These are phyloP conservation scores for Leccinum colubrinum DNA, from an alignment of 1,284 basidiomycete species.

Conservation along the genomic window DNA sequence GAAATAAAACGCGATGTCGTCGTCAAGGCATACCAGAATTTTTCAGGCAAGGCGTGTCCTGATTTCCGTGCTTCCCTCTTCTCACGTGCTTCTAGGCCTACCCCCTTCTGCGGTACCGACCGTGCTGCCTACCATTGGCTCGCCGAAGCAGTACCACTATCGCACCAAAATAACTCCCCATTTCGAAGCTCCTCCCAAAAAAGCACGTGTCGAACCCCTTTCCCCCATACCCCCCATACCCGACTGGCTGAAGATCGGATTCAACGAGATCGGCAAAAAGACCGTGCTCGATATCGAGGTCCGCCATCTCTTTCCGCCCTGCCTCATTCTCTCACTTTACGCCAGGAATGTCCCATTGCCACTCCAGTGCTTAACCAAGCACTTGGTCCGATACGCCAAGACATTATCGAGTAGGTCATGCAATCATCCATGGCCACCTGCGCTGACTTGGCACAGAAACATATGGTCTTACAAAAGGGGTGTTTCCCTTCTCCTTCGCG, in stretches of 20 bases:
- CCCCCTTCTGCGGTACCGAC: constrained; percentile 57
- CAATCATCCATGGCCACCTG: background rate
- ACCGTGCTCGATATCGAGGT: constrained; percentile 94
- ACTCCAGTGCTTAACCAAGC: constrained; percentile 80
- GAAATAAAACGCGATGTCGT: constrained; percentile 86
- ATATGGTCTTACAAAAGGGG: constrained; percentile 85
- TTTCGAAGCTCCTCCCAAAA: constrained; percentile 80
- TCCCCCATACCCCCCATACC: constrained; percentile 38
- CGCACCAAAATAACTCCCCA: constrained; percentile 98
- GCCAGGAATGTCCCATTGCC: constrained; percentile 90
- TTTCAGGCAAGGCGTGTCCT: constrained; percentile 52
- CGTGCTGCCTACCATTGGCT: constrained; percentile 78
- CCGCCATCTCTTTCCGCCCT: constrained; percentile 19
- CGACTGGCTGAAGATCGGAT: constrained; percentile 83
- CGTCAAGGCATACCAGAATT: constrained; percentile 82
- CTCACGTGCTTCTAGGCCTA: constrained; percentile 44
- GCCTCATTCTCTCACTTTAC: background rate
- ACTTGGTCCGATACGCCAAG: constrained; percentile 59
- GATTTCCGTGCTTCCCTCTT: background rate
- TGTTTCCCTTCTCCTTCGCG: constrained; percentile 89
- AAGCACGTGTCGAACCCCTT: constrained; percentile 38
- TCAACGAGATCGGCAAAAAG: constrained; percentile 79
- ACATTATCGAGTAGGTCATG: constrained; percentile 64
- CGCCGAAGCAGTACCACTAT: constrained; percentile 89
- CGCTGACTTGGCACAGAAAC: constrained; percentile 49